These are phyloP conservation scores for Intubia oerlemansii DNA, from an alignment of 2,329 filamentous ascomycete species.

Conservation along the genomic window DNA sequence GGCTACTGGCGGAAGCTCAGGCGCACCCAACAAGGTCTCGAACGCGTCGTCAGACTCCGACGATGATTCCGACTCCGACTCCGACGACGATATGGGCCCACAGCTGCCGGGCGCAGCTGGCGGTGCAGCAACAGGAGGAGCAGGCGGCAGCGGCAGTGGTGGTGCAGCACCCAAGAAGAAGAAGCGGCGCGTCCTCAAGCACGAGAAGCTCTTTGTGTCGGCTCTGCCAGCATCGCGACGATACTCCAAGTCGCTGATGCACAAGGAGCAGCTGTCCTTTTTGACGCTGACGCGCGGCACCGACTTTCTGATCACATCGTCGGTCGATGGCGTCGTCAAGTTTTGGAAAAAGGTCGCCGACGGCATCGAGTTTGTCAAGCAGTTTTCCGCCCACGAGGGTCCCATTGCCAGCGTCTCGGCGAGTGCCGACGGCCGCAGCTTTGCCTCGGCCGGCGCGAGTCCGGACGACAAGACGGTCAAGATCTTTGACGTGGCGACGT, in stretches of 20 bases:
- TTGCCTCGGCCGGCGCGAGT: slow-evolving; percentile 54
- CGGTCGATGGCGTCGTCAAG: slow-evolving; percentile 88
- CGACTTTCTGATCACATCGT: slow-evolving; percentile 89
- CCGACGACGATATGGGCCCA: slow-evolving; percentile 83
- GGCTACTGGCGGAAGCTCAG: too few relatives aligned
- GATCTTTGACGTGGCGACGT: slow-evolving; percentile 66
- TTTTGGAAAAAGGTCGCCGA: slow-evolving; percentile 95
- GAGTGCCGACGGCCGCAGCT: slow-evolving; percentile 79
- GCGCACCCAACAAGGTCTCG: too few relatives aligned
- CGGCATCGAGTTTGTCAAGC: slow-evolving; percentile 93
- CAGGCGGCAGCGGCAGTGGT: slow-evolving; percentile 27
- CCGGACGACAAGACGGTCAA: slow-evolving; percentile 50
- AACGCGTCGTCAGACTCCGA: background rate
- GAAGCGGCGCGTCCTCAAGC: slow-evolving; percentile 74
- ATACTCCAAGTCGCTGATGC: slow-evolving; percentile 95
- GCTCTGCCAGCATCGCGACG: slow-evolving; percentile 62
- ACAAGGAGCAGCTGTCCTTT: slow-evolving; percentile 84
- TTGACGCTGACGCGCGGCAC: slow-evolving; percentile 75
- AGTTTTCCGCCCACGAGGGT: slow-evolving; percentile 77
- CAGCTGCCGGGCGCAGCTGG: slow-evolving; percentile 70
- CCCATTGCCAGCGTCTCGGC: slow-evolving; percentile 69
- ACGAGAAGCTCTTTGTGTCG: slow-evolving; percentile 87
- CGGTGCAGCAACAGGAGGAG: too few relatives aligned
- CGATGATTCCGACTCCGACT: slow-evolving; percentile 5
- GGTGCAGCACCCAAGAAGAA: slow-evolving; percentile 53